A percentile compares a stretch with the other conserved stretches of the same genome.
phyloP scores from a whole-genome alignment of 1,139 yeast species.

The Geotrichum phurueaensis region DNA sequence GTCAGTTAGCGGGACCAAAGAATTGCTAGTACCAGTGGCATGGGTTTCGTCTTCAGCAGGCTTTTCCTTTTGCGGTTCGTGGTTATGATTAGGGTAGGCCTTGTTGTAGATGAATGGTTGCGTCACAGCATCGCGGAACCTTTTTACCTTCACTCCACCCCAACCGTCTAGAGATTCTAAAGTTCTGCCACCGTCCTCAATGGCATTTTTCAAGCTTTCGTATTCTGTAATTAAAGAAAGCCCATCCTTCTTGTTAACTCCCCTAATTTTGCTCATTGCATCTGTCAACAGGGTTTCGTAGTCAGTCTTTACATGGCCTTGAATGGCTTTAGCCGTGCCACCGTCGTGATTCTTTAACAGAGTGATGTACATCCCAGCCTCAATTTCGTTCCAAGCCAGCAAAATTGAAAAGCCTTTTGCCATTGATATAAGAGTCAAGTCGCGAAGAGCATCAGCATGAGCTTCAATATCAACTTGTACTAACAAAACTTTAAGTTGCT shows the following conservation, averaged over 20 bases:
- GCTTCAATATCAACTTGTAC: constrained; percentile 75
- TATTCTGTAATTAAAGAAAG: constrained; percentile 49
- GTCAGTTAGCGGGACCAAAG: neutral
- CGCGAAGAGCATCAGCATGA: constrained; percentile 62
- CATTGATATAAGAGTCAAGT: constrained; percentile 63
- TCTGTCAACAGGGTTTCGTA: constrained; percentile 48
- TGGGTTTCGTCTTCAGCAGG: neutral
- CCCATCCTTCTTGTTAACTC: constrained; percentile 57
- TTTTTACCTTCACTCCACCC: constrained; percentile 49
- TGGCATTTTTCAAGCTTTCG: constrained; percentile 48
- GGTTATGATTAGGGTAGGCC: constrained; percentile 15
- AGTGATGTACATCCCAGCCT: constrained; percentile 71
- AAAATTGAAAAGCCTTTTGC: constrained; percentile 61
- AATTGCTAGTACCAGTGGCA: neutral
- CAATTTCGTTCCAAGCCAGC: constrained; percentile 76
- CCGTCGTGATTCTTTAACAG: constrained; percentile 31
- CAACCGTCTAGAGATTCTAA: constrained; percentile 44
- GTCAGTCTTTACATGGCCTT: constrained; percentile 42
- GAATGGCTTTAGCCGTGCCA: constrained; percentile 33
- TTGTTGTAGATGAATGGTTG: constrained; percentile 51
- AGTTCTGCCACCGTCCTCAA: constrained; percentile 37
- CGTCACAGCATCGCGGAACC: constrained; percentile 42
- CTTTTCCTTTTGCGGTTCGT: neutral
- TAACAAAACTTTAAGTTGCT: constrained; percentile 51
- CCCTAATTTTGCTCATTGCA: constrained; percentile 47